Percentiles rank a stretch among this genome's conserved stretches.
These are phyloP conservation scores for Scleroderma bovista DNA, from an alignment of 768 basidiomycete genomes.

Conservation along the genomic window DNA sequence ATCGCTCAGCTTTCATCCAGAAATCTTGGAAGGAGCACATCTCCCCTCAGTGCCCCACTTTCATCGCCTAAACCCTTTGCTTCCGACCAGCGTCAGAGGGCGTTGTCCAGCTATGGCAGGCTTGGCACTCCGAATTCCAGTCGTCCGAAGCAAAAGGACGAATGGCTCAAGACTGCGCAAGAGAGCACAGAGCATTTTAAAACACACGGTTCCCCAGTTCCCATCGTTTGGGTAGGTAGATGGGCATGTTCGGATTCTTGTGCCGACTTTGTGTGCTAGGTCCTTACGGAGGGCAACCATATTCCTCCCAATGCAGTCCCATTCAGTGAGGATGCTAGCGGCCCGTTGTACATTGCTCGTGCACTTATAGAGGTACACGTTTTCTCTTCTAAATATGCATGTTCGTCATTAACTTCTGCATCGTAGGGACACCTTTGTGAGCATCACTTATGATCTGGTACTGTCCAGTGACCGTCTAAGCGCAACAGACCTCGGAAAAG, in stretches of 20 bases:
- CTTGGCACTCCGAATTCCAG: conserved; percentile 3
- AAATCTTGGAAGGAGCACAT: not conserved
- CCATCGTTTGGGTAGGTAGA: conserved; percentile 27
- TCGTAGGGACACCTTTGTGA: conserved; percentile 24
- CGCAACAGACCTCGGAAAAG: conserved; percentile 30
- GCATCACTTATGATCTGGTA: not conserved
- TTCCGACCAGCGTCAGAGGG: not conserved
- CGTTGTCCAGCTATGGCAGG: not conserved
- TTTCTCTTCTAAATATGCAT: too few relatives aligned
- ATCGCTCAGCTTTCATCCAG: not conserved
- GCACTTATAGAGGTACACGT: conserved; percentile 20
- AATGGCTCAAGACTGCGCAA: conserved; percentile 27
- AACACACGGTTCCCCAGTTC: conserved; percentile 22
- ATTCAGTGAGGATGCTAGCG: conserved; percentile 28
- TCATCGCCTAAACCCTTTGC: not conserved
- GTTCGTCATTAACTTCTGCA: not conserved
- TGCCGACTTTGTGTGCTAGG: conserved; percentile 7
- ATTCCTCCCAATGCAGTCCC: conserved; percentile 31
- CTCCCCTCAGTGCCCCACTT: not conserved
- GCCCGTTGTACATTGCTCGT: conserved; percentile 26
- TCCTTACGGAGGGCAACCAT: conserved; percentile 23
- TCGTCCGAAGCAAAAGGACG: conserved; percentile 18
- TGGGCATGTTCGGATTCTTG: not conserved
- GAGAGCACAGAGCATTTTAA: conserved; percentile 26
- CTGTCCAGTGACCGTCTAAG: not conserved